Conservation (phyloP, 352 stramenopile species). For the Phytophthora sp. region DNA sequence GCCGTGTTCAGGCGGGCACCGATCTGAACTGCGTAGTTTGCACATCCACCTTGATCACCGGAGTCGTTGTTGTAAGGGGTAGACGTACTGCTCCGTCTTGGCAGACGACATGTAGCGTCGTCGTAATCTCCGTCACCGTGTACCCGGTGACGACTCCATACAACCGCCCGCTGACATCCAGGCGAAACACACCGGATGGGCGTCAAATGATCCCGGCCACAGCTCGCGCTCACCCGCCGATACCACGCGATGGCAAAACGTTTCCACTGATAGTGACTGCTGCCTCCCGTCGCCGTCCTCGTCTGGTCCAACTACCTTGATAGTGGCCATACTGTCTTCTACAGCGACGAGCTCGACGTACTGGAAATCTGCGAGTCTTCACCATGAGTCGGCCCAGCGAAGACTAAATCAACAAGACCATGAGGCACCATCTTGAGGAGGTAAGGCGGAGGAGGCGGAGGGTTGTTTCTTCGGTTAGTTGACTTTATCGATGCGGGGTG, state of each 20-base stretch:
- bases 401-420: neutral
- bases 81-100: neutral
- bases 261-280: neutral
- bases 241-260: neutral
- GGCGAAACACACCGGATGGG: constrained; percentile 8
- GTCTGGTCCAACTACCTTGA: neutral
- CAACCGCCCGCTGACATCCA: neutral
- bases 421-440: neutral
- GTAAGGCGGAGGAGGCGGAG: neutral
- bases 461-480: neutral
- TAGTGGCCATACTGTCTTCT: neutral
- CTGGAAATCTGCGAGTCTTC: neutral
- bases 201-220: constrained; percentile 13
- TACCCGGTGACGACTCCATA: constrained; percentile 16
- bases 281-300: neutral
- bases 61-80: neutral
- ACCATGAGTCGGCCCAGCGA: neutral
- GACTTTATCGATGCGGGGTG: neutral
- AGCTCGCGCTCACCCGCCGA: neutral
- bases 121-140: neutral
- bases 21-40: constrained; percentile 10
- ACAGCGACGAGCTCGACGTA: neutral
- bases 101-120: neutral
- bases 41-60: constrained; percentile 4
- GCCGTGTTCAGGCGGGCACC: neutral